Conservation (phyloP, 1,284 basidiomycete genomes). For the Paramarasmius palmivorus region DNA sequence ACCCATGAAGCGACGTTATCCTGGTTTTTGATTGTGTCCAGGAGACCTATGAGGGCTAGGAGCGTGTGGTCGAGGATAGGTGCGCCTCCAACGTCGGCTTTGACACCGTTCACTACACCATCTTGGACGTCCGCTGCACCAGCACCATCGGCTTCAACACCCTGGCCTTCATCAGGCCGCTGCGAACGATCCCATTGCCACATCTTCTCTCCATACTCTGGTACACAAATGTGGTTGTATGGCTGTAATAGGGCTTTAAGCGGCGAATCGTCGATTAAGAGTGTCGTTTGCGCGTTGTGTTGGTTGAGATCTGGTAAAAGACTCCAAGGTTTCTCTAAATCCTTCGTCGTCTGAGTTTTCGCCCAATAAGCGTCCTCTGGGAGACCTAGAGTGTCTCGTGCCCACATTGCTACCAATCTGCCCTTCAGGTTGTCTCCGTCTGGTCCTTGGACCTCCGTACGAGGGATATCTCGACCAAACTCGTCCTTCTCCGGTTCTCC, state of each 20-base stretch:
- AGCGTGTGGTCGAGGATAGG: constrained; percentile 53
- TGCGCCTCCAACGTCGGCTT: not conserved
- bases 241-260: constrained; percentile 70
- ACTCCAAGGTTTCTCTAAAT: constrained; percentile 64
- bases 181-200: constrained; percentile 42
- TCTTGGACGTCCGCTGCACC: not conserved
- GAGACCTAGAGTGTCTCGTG: constrained; percentile 61
- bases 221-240: constrained; percentile 60
- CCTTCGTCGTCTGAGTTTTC: constrained; percentile 62
- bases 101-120: not conserved
- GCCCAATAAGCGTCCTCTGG: constrained; percentile 43
- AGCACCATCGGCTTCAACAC: constrained; percentile 5
- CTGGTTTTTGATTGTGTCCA: constrained; percentile 61
- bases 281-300: constrained; percentile 57
- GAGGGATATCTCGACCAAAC: not conserved
- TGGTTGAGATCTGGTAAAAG: constrained; percentile 15
- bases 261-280: constrained; percentile 71
- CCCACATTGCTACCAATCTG: constrained; percentile 58
- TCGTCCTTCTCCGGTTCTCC: not conserved
- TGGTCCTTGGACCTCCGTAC: not conserved
- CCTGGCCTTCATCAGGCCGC: constrained; percentile 24
- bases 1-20: constrained; percentile 73
- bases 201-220: constrained; percentile 45
- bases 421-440: constrained; percentile 1
- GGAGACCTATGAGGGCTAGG: constrained; percentile 70